phyloP scores from a whole-genome alignment of 257 asterid species.

The Buddleja alternifolia region DNA sequence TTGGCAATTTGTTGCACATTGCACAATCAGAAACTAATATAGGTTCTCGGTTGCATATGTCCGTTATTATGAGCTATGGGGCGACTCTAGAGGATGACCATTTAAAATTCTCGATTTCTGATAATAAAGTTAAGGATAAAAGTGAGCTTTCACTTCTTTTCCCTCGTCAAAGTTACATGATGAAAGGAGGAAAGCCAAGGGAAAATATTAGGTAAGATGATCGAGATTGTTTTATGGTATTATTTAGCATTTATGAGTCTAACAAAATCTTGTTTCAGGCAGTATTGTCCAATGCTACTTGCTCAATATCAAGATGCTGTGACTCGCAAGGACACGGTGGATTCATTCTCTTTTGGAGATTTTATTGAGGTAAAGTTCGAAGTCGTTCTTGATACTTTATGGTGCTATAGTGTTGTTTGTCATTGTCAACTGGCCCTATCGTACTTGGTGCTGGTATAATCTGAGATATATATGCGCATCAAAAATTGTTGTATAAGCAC shows the following conservation, averaged over 20 bases:
- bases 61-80: slow-evolving; percentile 85
- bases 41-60: slow-evolving; percentile 69
- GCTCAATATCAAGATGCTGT: slow-evolving; percentile 93
- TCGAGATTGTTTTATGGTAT: neutral
- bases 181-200: slow-evolving; percentile 69
- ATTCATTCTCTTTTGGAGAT: slow-evolving; percentile 57
- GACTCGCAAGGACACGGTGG: slow-evolving; percentile 80
- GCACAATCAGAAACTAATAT: slow-evolving; percentile 52
- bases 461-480: neutral
- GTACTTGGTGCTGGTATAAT: neutral
- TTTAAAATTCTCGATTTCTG: slow-evolving; percentile 37
- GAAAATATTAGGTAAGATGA: slow-evolving; percentile 61
- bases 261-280: slow-evolving; percentile 47
- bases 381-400: neutral
- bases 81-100: slow-evolving; percentile 43
- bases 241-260: slow-evolving; percentile 4
- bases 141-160: slow-evolving; percentile 46
- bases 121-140: slow-evolving; percentile 32
- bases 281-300: slow-evolving; percentile 67
- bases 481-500: neutral
- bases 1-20: slow-evolving; percentile 48
- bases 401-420: neutral
- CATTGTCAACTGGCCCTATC: neutral
- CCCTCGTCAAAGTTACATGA: slow-evolving; percentile 81
- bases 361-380: slow-evolving; percentile 56